Evolutionary conservation across 2,329 filamentous ascomycete genomes (phyloP).

Genomic region (Beauveria caledonica): DNA sequence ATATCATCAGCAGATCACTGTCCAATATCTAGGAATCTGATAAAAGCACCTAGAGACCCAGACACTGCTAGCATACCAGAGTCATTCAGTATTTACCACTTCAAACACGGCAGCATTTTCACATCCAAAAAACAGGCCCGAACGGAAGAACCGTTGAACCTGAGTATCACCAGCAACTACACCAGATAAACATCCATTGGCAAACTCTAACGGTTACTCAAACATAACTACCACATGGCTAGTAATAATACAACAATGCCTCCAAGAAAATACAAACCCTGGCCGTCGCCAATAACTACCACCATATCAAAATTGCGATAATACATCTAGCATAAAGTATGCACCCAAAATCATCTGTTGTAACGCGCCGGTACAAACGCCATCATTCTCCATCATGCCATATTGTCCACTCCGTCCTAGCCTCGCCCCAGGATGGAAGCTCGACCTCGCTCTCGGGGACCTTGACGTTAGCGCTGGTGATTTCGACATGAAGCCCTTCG

Average conservation of each 20-base stretch:
- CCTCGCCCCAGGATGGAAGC: constrained; percentile 22
- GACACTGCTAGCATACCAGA: no score
- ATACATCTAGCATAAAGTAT: constrained; percentile 6
- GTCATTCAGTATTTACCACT: no score
- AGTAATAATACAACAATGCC: constrained; percentile 7
- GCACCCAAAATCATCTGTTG: constrained; percentile 7
- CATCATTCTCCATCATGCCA: constrained; percentile 6
- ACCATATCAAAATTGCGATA: constrained; percentile 10
- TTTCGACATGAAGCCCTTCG: constrained; percentile 22
- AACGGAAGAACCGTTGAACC: no score
- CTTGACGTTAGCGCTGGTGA: constrained; percentile 24
- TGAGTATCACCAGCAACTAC: not conserved
- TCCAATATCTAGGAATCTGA: no score
- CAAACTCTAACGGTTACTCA: constrained; percentile 5
- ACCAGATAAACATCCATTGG: constrained; percentile 4
- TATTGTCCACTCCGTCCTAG: not conserved
- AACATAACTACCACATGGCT: constrained; percentile 11
- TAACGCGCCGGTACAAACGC: not conserved
- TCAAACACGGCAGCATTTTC: no score
- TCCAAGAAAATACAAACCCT: constrained; percentile 9
- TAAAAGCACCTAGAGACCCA: no score
- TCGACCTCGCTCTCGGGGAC: constrained; percentile 18
- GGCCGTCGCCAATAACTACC: constrained; percentile 10
- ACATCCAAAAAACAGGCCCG: no score
- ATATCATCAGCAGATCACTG: not conserved